phyloP scores from a whole-genome alignment of 2,329 filamentous ascomycete species.

The Verticillium nonalfalfae region DNA sequence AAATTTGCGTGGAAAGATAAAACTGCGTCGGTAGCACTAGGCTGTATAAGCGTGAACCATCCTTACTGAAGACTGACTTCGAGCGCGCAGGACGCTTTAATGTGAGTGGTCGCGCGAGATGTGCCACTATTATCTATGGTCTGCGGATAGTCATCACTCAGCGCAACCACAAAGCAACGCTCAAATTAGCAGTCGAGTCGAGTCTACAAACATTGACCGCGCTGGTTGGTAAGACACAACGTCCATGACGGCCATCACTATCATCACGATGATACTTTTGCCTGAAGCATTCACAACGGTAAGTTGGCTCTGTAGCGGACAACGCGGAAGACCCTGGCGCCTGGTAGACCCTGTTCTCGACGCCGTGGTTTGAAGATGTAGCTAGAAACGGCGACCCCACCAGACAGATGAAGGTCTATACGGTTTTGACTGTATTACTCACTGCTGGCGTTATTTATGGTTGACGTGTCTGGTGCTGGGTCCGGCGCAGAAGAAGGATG shows the following conservation, averaged over 20 bases:
- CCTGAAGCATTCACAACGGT: neutral
- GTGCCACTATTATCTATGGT: no score
- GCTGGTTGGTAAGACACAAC: slow-evolving; percentile 13
- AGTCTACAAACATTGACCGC: slow-evolving; percentile 8
- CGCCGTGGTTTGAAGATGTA: neutral
- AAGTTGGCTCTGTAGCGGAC: no score
- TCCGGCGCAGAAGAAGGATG: neutral
- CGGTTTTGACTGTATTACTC: neutral
- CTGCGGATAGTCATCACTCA: no score
- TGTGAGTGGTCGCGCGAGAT: no score
- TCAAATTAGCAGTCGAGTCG: neutral
- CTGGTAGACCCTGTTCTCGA: neutral
- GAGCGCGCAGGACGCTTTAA: no score
- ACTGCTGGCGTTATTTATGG: neutral
- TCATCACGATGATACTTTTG: slow-evolving; percentile 6
- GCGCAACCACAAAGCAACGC: neutral
- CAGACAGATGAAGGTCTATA: neutral
- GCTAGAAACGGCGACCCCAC: neutral
- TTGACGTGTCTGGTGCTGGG: neutral
- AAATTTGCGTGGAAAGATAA: no score
- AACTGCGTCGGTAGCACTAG: no score
- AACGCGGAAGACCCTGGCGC: neutral
- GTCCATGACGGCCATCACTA: slow-evolving; percentile 4
- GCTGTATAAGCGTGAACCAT: no score
- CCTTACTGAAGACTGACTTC: no score